These are phyloP conservation scores for Solanum hybrid DNA, from an alignment of 305 asterid genomes.

Conservation along the genomic window DNA sequence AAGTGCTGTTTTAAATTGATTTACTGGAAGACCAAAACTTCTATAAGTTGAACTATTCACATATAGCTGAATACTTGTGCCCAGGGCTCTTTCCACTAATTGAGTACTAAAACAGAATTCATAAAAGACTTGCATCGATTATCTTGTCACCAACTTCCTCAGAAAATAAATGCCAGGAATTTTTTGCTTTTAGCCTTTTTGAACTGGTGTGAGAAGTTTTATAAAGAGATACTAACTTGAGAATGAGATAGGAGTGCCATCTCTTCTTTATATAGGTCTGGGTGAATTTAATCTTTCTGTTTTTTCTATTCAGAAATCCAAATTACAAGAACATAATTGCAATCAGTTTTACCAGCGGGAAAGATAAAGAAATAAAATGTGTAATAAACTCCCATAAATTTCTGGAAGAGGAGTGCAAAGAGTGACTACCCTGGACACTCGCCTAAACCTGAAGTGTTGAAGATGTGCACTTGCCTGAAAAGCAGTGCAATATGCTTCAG, in stretches of 20 bases:
- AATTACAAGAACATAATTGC: neutral
- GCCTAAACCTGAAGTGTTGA: neutral
- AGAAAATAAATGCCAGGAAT: neutral
- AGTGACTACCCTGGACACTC: neutral
- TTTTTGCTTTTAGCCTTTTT: neutral
- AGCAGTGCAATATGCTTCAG: neutral
- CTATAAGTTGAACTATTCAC: neutral
- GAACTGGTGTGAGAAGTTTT: neutral
- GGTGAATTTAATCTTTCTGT: neutral
- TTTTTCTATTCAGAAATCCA: neutral
- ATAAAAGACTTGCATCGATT: neutral
- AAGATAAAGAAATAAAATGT: neutral
- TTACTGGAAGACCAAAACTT: neutral
- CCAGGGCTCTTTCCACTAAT: neutral
- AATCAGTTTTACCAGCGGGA: neutral
- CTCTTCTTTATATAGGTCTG: neutral
- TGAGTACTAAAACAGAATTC: neutral
- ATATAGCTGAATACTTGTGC: neutral
- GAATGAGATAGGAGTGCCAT: neutral
- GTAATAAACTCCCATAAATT: neutral
- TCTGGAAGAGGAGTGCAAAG: neutral
- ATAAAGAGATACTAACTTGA: neutral
- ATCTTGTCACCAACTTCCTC: neutral
- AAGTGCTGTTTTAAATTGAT: neutral
- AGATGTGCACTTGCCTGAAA: neutral